A percentile compares a stretch with the other conserved stretches of the same genome.
These are phyloP conservation scores for Talaromyces marneffei DNA, from an alignment of 2,329 filamentous ascomycete species.

Conservation along the genomic window DNA sequence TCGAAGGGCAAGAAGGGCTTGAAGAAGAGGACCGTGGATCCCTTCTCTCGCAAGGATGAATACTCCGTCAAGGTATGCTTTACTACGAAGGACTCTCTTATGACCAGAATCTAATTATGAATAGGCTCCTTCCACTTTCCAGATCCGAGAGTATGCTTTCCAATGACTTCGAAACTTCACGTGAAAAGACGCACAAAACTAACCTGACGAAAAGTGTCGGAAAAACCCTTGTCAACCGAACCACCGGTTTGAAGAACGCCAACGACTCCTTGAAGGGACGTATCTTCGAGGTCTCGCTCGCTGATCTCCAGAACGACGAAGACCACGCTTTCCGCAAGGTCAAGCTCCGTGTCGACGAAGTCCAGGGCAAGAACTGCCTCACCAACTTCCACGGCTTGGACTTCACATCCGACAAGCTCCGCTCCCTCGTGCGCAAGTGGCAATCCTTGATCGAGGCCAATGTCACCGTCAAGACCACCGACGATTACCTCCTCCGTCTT, in stretches of 20 bases:
- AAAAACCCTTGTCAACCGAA: conserved; percentile 99
- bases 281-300: conserved; percentile 97
- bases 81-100: not conserved
- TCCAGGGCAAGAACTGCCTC: conserved; percentile 99
- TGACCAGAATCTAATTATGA: not conserved
- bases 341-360: conserved; percentile 96
- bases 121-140: conserved; percentile 90
- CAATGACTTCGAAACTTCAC: conserved; percentile 11
- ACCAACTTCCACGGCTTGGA: conserved; percentile 99
- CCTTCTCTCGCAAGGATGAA: conserved; percentile 99
- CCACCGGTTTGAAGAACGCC: conserved; percentile 99
- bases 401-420: conserved; percentile 99
- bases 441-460: conserved; percentile 99
- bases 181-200: conserved; percentile 16
- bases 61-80: conserved; percentile 82
- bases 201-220: conserved; percentile 65
- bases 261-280: conserved; percentile 98
- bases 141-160: conserved; percentile 80
- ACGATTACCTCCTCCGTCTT: conserved; percentile 98
- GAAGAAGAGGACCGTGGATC: conserved; percentile 98
- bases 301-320: conserved; percentile 99
- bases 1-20: conserved; percentile 99
- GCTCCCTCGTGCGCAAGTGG: conserved; percentile 99
- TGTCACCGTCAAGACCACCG: conserved; percentile 98
- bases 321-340: conserved; percentile 99